phyloP scores from a whole-genome alignment of 306 rosid genomes.

The Gynostemma pentaphyllum region DNA sequence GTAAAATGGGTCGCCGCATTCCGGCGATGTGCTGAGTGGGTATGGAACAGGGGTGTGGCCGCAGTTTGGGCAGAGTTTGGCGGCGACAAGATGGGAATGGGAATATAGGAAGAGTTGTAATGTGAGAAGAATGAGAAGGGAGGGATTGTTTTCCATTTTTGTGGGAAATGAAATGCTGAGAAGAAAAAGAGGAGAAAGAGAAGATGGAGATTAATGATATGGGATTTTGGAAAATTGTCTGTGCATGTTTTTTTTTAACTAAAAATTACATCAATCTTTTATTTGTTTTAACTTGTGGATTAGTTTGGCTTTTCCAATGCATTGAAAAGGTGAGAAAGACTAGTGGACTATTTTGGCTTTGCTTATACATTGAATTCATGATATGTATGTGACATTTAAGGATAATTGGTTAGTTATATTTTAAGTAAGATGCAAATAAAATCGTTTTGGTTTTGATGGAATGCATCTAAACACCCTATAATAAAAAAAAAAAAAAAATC shows the following conservation, averaged over 20 bases:
- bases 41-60: constrained; percentile 59
- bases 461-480: too few relatives aligned
- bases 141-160: neutral
- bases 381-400: too few relatives aligned
- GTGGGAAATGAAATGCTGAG: neutral
- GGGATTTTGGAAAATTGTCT: neutral
- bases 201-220: neutral
- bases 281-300: neutral
- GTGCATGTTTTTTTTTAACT: neutral
- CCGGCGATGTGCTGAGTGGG: constrained; percentile 46
- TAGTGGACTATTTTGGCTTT: neutral
- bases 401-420: too few relatives aligned
- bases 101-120: neutral
- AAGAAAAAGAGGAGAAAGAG: too few relatives aligned
- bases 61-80: constrained; percentile 40
- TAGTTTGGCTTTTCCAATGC: neutral
- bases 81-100: neutral
- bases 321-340: neutral
- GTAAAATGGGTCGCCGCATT: constrained; percentile 59
- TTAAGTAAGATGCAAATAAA: too few relatives aligned
- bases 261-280: neutral
- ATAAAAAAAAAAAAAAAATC: too few relatives aligned
- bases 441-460: too few relatives aligned
- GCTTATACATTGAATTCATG: too few relatives aligned
- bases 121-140: neutral